phyloP scores from a whole-genome alignment of 495 filamentous ascomycete genomes.

The Penicillium malachiteum region DNA sequence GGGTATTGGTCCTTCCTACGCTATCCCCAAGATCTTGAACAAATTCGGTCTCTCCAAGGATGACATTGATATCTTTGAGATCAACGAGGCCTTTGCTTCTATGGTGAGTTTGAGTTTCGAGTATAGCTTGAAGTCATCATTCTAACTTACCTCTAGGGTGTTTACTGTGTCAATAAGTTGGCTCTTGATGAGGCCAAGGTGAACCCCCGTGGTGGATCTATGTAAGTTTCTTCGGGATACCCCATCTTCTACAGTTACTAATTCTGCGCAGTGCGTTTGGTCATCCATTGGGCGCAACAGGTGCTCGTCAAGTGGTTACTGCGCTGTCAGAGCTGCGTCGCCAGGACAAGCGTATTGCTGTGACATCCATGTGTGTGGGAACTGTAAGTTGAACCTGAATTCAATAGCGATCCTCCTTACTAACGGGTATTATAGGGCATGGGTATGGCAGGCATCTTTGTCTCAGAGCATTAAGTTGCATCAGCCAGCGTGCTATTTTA shows the following conservation, averaged over 20 bases:
- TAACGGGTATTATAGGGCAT: constrained; percentile 40
- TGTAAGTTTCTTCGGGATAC: constrained; percentile 32
- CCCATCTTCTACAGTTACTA: background rate
- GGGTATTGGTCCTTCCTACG: constrained; percentile 91
- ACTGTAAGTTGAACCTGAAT: constrained; percentile 49
- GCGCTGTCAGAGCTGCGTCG: constrained; percentile 74
- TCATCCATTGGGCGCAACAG: constrained; percentile 78
- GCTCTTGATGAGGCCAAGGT: constrained; percentile 79
- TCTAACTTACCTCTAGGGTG: constrained; percentile 44
- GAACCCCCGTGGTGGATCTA: constrained; percentile 83
- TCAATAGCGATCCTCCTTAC: background rate
- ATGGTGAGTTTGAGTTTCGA: constrained; percentile 60
- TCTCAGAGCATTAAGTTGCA: constrained; percentile 45
- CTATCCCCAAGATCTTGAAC: constrained; percentile 86
- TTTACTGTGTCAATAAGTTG: constrained; percentile 80
- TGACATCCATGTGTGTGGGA: constrained; percentile 87
- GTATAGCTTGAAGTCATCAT: background rate
- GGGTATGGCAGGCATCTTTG: constrained; percentile 56
- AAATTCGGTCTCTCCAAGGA: constrained; percentile 74
- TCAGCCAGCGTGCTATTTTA: background rate
- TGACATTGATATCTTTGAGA: constrained; percentile 86
- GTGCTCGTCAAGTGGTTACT: constrained; percentile 80
- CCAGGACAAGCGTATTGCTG: constrained; percentile 73
- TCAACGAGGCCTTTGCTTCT: constrained; percentile 95
- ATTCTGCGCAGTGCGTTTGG: constrained; percentile 59